phyloP scores from a whole-genome alignment of 495 filamentous ascomycete genomes.

The Aspergillus indologenus region DNA sequence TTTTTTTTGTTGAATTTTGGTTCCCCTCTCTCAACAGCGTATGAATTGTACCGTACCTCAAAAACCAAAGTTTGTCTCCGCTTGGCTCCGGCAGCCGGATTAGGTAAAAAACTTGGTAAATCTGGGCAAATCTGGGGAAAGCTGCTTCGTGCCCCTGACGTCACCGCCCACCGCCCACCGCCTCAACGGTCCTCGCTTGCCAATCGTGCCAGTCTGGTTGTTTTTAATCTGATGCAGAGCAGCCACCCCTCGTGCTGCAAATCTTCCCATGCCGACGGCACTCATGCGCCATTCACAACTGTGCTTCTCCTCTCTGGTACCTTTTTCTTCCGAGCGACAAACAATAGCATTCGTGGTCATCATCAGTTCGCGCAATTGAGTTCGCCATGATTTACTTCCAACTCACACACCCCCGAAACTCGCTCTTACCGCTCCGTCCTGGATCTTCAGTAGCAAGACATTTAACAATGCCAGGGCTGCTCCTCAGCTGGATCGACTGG shows the following conservation, averaged over 20 bases:
- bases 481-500: not conserved
- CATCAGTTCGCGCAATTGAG: not conserved
- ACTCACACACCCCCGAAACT: not conserved
- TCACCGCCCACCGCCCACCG: not conserved
- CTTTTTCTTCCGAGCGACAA: not conserved
- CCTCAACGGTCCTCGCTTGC: not conserved
- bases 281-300: not conserved
- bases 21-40: not conserved
- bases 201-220: not conserved
- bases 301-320: not conserved
- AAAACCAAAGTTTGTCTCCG: not conserved
- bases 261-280: no score
- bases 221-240: not conserved
- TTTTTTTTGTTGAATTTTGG: not conserved
- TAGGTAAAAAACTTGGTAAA: not conserved
- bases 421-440: not conserved
- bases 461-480: not conserved
- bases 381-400: not conserved
- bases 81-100: not conserved
- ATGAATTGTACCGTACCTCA: not conserved
- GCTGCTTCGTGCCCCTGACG: constrained; percentile 14
- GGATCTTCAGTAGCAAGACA: not conserved
- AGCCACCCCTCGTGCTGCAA: not conserved
- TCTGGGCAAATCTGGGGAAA: constrained; percentile 17
- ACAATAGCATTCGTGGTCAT: not conserved